These are phyloP conservation scores for Fraxinus nigra DNA, from an alignment of 305 asterid species.

Conservation along the genomic window DNA sequence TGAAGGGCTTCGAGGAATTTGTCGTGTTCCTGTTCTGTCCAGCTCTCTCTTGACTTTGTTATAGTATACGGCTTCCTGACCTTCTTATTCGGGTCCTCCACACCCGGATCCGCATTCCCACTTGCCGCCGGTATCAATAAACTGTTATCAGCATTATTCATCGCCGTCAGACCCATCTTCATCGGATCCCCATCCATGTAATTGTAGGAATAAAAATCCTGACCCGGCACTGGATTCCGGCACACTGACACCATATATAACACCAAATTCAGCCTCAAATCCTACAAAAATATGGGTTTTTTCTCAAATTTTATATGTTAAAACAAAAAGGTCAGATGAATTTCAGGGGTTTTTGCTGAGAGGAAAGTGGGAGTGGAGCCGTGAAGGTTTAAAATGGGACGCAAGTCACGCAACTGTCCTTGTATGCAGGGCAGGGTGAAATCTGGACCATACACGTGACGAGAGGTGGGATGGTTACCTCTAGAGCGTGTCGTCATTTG, in stretches of 20 bases:
- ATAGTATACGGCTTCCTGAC: slow-evolving; percentile 85
- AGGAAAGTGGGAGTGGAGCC: not conserved
- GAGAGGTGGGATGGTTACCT: slow-evolving; percentile 17
- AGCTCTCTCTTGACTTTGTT: slow-evolving; percentile 91
- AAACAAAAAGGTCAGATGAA: not conserved
- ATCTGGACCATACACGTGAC: slow-evolving; percentile 60
- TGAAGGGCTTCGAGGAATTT: slow-evolving; percentile 87
- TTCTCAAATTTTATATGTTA: not conserved
- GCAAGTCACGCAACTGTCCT: slow-evolving; percentile 33
- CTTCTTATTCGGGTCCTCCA: slow-evolving; percentile 75
- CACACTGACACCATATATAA: slow-evolving; percentile 73
- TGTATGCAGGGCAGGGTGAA: slow-evolving; percentile 23
- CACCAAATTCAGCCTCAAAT: not conserved
- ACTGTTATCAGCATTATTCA: not conserved
- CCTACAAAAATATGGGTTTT: not conserved
- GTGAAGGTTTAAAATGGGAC: slow-evolving; percentile 14
- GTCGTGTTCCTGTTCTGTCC: slow-evolving; percentile 94
- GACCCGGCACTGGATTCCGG: slow-evolving; percentile 55
- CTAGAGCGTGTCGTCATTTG: slow-evolving; percentile 22
- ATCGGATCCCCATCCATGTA: slow-evolving; percentile 41
- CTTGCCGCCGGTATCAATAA: slow-evolving; percentile 27
- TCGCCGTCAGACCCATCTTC: slow-evolving; percentile 35
- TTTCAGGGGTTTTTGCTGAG: not conserved
- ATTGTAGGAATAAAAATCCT: slow-evolving; percentile 36
- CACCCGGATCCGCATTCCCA: slow-evolving; percentile 34